Base-by-base conservation (phyloP, 2,329 filamentous ascomycete genomes). In the Cladosporium sp. region DNA sequence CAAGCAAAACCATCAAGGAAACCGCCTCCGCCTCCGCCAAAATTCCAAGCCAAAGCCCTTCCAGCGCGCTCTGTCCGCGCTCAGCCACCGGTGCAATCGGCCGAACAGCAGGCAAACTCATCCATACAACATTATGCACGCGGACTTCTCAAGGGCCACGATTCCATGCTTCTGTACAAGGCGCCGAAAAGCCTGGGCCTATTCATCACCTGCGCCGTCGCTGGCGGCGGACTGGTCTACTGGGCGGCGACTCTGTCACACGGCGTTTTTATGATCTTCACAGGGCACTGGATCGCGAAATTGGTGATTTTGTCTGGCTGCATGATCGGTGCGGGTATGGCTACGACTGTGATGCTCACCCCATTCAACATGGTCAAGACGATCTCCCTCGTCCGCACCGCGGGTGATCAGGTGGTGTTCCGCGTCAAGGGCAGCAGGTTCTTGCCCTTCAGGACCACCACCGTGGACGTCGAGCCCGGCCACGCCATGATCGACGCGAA, bases 141-240 rank as follows among this genome's bases (percentile, higher is more conserved):
- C 22, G 29, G 13, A n/a, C 12, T 50, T 11, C 47, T 50, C 20
- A 39, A 39, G 29, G 5, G 18, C 12, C 17, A 17, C 3, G 40
- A 50, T 7, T 39, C 30, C 2, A 7, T 50, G 36, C 34, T 43
- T n/a, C 30, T 50, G 9, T 50, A 38, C 40, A 50, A 43, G 19
- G 40, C 40, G 15, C 39, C 39, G 11, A 32, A 18, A 7, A 11
- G 30, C 17, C n/a, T 20, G 22, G 47, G 30, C 2, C 29, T 50
- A 1, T 43, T 50, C 30, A 13, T 32, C 3, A 20, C 40, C 11
- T 29, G 20, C 13, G 17, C 7, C 9, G 17, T 50, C n/a, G 11
- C 15, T 24, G 47, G 47, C 17, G 15, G 32, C 13, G 27, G 22
- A 3, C n/a, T 50, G 8, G 38, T 50, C 20, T 18, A 22, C 30